These are phyloP conservation scores for Aureobasidium musti DNA, from an alignment of 2,329 filamentous ascomycete species.

Conservation along the genomic window DNA sequence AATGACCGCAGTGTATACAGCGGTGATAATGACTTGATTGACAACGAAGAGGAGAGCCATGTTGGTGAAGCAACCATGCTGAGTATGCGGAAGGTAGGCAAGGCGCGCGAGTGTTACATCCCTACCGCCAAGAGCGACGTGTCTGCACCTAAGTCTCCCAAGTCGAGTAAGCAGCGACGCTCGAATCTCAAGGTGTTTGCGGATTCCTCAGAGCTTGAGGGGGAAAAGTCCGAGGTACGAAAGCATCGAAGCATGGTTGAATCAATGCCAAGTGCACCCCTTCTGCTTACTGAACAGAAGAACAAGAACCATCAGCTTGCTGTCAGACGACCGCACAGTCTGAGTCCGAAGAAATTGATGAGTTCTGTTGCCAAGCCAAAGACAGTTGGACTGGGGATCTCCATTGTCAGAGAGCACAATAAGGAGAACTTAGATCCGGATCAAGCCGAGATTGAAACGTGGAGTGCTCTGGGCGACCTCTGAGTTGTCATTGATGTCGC, in stretches of 20 bases:
- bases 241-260: slow-evolving; percentile 5
- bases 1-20: slow-evolving; percentile 12
- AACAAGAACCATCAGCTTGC: background rate
- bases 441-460: background rate
- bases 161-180: background rate
- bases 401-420: background rate
- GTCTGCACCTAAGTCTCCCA: background rate
- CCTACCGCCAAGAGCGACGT: background rate
- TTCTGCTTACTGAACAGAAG: background rate
- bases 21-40: background rate
- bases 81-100: slow-evolving; percentile 15
- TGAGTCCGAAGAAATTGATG: slow-evolving; percentile 15
- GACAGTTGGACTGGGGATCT: slow-evolving; percentile 4
- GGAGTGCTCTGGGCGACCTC: slow-evolving; percentile 6
- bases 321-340: background rate
- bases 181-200: slow-evolving; percentile 17
- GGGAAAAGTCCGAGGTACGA: background rate
- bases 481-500: background rate
- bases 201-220: background rate
- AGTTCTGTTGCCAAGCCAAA: background rate
- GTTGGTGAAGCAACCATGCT: background rate
- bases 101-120: slow-evolving; percentile 20
- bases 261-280: background rate
- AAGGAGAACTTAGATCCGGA: slow-evolving; percentile 30
- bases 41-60: background rate